These are phyloP conservation scores for Cercospora brassicicola DNA, from an alignment of 2,329 filamentous ascomycete species.

Conservation along the genomic window DNA sequence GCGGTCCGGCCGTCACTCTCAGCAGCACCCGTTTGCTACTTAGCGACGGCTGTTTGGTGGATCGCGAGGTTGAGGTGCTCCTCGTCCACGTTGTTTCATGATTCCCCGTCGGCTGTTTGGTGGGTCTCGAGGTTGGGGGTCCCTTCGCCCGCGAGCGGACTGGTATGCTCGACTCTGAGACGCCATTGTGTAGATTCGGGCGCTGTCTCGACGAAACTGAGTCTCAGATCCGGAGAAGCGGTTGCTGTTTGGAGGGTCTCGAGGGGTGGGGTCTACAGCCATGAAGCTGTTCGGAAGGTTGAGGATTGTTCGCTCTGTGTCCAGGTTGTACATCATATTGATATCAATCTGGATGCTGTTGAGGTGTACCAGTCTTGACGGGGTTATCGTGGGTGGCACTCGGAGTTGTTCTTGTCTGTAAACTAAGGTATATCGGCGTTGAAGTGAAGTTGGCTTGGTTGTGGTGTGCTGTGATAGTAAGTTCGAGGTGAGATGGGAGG, in stretches of 20 bases:
- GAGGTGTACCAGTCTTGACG: not conserved
- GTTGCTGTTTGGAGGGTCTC: constrained; percentile 6
- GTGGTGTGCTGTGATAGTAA: constrained; percentile 1
- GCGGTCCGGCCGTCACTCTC: constrained; percentile 15
- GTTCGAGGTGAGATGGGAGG: not conserved
- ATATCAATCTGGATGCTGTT: not conserved
- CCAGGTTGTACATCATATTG: constrained; percentile 2
- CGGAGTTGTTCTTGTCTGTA: not conserved
- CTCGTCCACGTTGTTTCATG: not conserved
- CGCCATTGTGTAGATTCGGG: not conserved
- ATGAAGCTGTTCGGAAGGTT: not conserved
- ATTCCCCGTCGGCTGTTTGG: not conserved
- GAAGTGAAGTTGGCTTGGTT: constrained; percentile 1
- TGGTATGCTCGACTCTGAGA: not conserved
- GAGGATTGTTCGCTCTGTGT: not conserved
- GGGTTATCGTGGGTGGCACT: not conserved
- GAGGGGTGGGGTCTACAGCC: not conserved
- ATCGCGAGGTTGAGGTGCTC: constrained; percentile 1
- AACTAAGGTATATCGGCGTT: not conserved
- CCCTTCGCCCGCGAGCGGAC: not conserved
- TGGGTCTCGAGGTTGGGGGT: constrained; percentile 9
- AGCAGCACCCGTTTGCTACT: not conserved
- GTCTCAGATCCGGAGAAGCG: not conserved
- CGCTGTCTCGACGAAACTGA: not conserved
- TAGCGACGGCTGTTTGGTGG: constrained; percentile 10